Evolutionary conservation across 805 yeast genomes (phyloP), one percentile per base, ranked within the genome.

Genomic region (Wickerhamomyces mucosus): DNA sequence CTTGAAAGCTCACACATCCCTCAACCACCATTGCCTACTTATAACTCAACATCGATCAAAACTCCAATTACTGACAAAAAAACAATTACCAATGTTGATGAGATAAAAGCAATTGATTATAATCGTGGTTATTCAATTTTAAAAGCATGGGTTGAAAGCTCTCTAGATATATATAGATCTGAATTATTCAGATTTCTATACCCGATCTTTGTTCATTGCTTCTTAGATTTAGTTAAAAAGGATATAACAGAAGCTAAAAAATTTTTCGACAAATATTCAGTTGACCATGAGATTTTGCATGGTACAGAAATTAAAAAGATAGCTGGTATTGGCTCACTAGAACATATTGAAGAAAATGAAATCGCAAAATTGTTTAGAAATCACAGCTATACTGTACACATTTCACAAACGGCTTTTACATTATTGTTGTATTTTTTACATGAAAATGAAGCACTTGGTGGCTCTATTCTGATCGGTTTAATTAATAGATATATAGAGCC

Each of bases 161-260:
- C 96, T 0, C 65, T 92, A 45, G 98, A 89, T 54, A 68, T 92
- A 58, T 92, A 92, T 57, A 80, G 74, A 56, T 86, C 94, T 13
- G 96, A 92, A 55, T 65, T 92, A 38, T 71, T 78, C 35, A 72
- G 92, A 41, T 69, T 89, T 26, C 59, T 89, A 43, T 92, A 82
- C 53, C 99, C 99, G 6, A 66, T 92, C n/a, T 92, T 88, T 56
- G 79, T 89, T 31, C 95, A 89, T 55, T 73, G 85, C 46, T 92
- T 74, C 51, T 63, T 92, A 39, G 89, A 85, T 45, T 65, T 92
- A 35, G 74, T 89, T 15, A 61, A 72, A 27, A 78, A 82, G 46
- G 68, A 65, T 43, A 57, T 71, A 6, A 53, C 61, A 14, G 68
- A 72, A 32, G 94, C 95, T 6, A 74, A 83, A 45, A 55, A 60